Evolutionary conservation across 2,329 filamentous ascomycete species (phyloP).

Genomic region (Fusarium foetens): DNA sequence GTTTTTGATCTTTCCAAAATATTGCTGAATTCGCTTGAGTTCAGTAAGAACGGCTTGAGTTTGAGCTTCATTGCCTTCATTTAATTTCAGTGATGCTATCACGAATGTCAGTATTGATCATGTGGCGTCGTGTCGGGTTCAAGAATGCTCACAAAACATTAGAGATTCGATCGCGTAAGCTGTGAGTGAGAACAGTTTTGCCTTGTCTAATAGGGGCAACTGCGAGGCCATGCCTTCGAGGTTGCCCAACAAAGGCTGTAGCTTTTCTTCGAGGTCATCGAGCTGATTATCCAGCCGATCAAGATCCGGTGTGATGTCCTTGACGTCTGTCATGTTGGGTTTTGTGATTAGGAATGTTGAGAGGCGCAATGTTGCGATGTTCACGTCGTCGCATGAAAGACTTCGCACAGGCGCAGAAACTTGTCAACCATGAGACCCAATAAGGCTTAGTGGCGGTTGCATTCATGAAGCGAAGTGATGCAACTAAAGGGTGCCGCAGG

Average conservation of each 20-base stretch:
- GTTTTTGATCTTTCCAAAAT: constrained; percentile 90
- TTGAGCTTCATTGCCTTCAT: constrained; percentile 80
- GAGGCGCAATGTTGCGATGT: constrained; percentile 17
- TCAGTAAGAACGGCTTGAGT: constrained; percentile 87
- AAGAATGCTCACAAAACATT: constrained; percentile 74
- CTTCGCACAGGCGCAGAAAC: constrained; percentile 34
- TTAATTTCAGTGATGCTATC: constrained; percentile 75
- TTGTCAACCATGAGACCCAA: constrained; percentile 27
- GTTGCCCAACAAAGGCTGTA: constrained; percentile 77
- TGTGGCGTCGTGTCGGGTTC: too few relatives aligned
- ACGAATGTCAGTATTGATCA: neutral
- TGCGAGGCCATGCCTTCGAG: constrained; percentile 77
- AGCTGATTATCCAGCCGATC: constrained; percentile 81
- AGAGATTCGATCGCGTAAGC: constrained; percentile 92
- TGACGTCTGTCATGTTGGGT: constrained; percentile 53
- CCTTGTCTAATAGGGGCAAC: constrained; percentile 91
- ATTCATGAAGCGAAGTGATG: constrained; percentile 22
- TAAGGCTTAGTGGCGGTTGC: constrained; percentile 17
- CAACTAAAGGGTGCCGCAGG: neutral
- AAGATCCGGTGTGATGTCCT: constrained; percentile 73
- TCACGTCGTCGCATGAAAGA: constrained; percentile 36
- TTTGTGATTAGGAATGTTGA: neutral
- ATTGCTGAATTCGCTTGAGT: constrained; percentile 86
- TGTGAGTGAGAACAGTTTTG: constrained; percentile 89
- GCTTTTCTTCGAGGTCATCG: constrained; percentile 77